Conservation (phyloP, 805 yeast genomes). For the Wickerhamomyces chambardii region DNA sequence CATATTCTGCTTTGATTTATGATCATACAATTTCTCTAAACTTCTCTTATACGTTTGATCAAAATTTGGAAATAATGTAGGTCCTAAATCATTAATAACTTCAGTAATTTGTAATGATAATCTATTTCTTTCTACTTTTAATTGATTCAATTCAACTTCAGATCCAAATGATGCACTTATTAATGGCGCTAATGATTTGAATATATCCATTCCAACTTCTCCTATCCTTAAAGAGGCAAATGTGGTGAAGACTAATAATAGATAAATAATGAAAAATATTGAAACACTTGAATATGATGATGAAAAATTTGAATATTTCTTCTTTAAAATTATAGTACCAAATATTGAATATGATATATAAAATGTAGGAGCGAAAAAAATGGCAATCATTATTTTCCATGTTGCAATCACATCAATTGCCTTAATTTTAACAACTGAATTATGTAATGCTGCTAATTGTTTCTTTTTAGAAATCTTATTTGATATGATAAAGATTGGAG, state of each 20-base stretch:
- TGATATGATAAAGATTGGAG: constrained; percentile 78
- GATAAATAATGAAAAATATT: constrained; percentile 40
- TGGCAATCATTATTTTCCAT: constrained; percentile 85
- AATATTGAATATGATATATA: constrained; percentile 65
- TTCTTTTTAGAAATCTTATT: constrained; percentile 61
- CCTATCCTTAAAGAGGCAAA: constrained; percentile 85
- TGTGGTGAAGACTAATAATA: constrained; percentile 61
- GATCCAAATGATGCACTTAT: constrained; percentile 31
- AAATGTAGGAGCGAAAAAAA: constrained; percentile 78
- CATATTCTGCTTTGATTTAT: too few relatives aligned
- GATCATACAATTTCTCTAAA: too few relatives aligned
- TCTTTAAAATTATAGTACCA: constrained; percentile 27
- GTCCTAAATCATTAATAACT: constrained; percentile 76
- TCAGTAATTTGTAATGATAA: constrained; percentile 69
- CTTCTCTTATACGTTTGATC: constrained; percentile 23
- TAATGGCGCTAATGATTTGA: constrained; percentile 74
- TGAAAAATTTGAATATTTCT: constrained; percentile 10
- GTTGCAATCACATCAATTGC: constrained; percentile 92
- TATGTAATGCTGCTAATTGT: constrained; percentile 74
- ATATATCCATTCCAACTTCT: constrained; percentile 82
- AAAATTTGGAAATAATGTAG: constrained; percentile 82
- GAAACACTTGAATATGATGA: constrained; percentile 6
- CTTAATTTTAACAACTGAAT: constrained; percentile 82
- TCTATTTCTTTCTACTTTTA: constrained; percentile 50
- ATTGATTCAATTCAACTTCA: constrained; percentile 32